Evolutionary conservation across 1,139 yeast genomes (phyloP), one percentile per base, ranked within the genome.

Genomic region (Candida smagusa): DNA sequence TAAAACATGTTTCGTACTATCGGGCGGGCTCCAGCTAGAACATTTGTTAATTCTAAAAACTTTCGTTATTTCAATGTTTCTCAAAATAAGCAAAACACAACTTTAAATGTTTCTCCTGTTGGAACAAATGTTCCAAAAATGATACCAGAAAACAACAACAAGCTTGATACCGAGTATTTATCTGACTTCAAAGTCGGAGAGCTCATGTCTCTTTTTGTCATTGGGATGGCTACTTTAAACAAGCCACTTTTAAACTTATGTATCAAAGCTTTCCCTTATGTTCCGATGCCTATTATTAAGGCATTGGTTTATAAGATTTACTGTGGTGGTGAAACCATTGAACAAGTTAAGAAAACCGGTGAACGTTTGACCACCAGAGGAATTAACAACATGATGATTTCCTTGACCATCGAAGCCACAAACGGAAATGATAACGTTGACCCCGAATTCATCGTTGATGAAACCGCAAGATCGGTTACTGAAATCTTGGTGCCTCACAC

Each of bases 351-450:
- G 40, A 59, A 68, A 37, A 84, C 95, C 4, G 96, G 95, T 39
- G 66, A 70, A 37, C 68, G 79, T 44, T 71, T 92, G 47, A 69
- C 78, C 40, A 61, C 73, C 40, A 73, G 95, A 45, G 95, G 95
- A 9, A 84, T 89, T 55, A 79, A 86, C 50, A 90, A 90, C 67
- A 87, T 89, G 95, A 89, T 92, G 96, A 72, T 90, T 29, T 83
- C 94, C 3, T 79, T 89, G 61, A 88, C 97, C 12, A 89, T 89
- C 39, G 98, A 92, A 63, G 96, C 94, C 39, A 83, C 96, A 42
- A 88, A 87, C 49, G 96, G 95, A 25, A 73, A 72, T 43, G 70
- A 61, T 37, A 73, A 77, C 46, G 74, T 85, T 43, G 81, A 77
- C 56, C 82, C 88, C 33, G 64, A 77, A 34, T 74, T 70, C 49